These are phyloP conservation scores for Saitozyma sp. DNA, from an alignment of 768 basidiomycete species.

Conservation along the genomic window DNA sequence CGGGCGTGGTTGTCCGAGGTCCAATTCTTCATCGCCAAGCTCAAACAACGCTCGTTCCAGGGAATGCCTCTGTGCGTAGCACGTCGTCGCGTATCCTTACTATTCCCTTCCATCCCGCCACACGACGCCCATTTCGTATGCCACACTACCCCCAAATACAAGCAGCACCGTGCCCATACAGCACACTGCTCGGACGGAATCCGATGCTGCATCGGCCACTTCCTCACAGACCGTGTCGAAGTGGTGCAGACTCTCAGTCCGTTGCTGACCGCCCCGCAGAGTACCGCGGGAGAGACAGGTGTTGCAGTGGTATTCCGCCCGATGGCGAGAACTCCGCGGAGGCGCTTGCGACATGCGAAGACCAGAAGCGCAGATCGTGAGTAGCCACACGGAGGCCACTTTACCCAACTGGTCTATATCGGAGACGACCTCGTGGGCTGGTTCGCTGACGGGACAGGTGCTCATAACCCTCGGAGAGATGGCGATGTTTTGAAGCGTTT, in stretches of 20 bases:
- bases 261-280: slow-evolving; percentile 11
- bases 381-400: slow-evolving; percentile 2
- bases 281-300: slow-evolving; percentile 41
- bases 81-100: background rate
- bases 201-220: background rate
- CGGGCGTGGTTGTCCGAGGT: slow-evolving; percentile 42
- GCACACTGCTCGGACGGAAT: too few relatives aligned
- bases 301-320: slow-evolving; percentile 39
- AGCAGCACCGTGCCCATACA: too few relatives aligned
- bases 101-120: background rate
- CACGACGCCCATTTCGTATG: background rate
- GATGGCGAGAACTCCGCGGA: slow-evolving; percentile 44
- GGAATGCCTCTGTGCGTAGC: slow-evolving; percentile 40
- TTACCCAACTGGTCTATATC: background rate
- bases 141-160: too few relatives aligned
- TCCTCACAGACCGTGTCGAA: background rate
- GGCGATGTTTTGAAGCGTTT: slow-evolving; percentile 22
- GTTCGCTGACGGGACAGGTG: slow-evolving; percentile 24
- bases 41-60: slow-evolving; percentile 38
- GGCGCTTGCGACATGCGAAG: slow-evolving; percentile 50
- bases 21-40: slow-evolving; percentile 34
- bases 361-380: slow-evolving; percentile 47
- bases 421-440: background rate
- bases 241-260: background rate
- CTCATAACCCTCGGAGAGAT: slow-evolving; percentile 38